Base-by-base conservation (phyloP, 768 basidiomycete species). In the Psilocybe cyanescens region DNA sequence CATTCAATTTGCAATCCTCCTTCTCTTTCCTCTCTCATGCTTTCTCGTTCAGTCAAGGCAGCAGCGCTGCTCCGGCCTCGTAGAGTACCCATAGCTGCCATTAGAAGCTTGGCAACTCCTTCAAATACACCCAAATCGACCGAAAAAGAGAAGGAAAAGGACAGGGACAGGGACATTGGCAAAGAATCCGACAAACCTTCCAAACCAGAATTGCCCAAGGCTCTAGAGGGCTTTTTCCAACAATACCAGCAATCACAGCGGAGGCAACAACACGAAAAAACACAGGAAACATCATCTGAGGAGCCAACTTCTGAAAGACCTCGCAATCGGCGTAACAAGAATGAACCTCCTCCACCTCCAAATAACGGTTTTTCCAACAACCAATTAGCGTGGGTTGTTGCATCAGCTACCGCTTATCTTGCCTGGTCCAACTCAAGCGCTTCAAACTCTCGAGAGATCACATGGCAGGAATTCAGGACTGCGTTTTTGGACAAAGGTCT, bases 381-480 rank as follows among this genome's bases (percentile, higher is more conserved):
- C 17, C 82, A 84, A 70, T 65, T 84, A 30, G 78, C 71, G 3
- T 85, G 84, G 67, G 69, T 90, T 58, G 74, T 76, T 19, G 79
- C 78, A 3, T 78, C 88, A 55, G 83, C 85, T 29, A 81, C 86
- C 12, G 83, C 85, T 19, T 89, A 87, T 68, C 82, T 90, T 67
- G 79, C 90, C 12, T 91, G 89, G 67, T 83, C 84, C 12, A 79
- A 85, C 59, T 83, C 87, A 11, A 79, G 78, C 41, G 74, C 79
- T 0, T 77, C 83, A 3, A 76, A 78, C 28, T 86, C 90, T 1
- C 86, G 91, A 61, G 97, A 99, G 78, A 99, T 99, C 67, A 99
- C 97, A 65, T 99, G 97, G 97, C 96, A 98, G 77, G 97, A 99
- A 76, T 99, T 99, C 81, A 88, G 95, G 55, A 96, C 94, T 48